Base-by-base conservation (phyloP, 768 basidiomycete species). In the Phylloporus sp. region DNA sequence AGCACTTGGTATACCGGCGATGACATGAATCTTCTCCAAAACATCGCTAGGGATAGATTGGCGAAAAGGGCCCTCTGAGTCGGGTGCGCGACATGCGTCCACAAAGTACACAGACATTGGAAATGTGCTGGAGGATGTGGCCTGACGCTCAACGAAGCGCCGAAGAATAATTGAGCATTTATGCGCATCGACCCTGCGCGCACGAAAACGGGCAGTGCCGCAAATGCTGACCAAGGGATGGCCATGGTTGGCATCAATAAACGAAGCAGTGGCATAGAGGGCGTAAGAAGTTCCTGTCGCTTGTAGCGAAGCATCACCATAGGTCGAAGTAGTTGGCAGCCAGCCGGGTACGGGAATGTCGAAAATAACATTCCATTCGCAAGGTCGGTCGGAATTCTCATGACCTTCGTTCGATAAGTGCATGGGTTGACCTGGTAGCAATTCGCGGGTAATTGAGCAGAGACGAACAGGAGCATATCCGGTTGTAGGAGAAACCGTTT, bases 311-410 rank as follows among this genome's bases (percentile, higher is more conserved):
- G 57, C 54, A 14, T 73, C 62, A 21, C 81, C 79, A 48, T 80
- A 75, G 4, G 42, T 56, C 21, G 79, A 70, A 14, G 79, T 74
- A 2, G 75, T 72, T 8, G 92, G 92, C 3, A 96, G 74, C 93
- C 93, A 95, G 15, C 91, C 93, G 5, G 92, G 91, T n/a, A 94
- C 69, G 14, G 79, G 75, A 4, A 96, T 67, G 63, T 91, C 83
- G 63, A 94, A 95, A 15, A 82, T 71, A 45, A 91, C 71, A 54
- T 85, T 81, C 84, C 90, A 90, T 27, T 65, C 65, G 55, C 77
- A 82, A 42, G 78, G 77, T 46, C 69, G 68, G 40, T 67, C 71
- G 20, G 69, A 66, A 31, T 82, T 76, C 58, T 87, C 82, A 37
- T 75, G 72, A 14, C 76, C 82, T 51, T 82, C 81, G 62, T 84